Percentiles rank a stretch among this genome's conserved stretches.
These are phyloP conservation scores for Collybia mongolica DNA, from an alignment of 768 basidiomycete genomes.

Conservation along the genomic window DNA sequence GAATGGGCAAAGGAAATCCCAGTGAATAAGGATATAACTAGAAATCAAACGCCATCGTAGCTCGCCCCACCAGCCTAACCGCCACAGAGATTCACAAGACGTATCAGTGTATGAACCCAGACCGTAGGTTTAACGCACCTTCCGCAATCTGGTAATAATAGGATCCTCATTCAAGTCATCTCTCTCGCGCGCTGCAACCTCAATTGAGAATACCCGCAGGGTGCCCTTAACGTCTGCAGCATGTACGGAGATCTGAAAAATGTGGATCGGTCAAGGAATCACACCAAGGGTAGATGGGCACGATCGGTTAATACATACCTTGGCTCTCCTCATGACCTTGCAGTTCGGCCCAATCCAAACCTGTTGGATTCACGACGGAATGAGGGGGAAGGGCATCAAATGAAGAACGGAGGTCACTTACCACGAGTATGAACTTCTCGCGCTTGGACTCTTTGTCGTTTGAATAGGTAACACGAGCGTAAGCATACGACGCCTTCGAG, in stretches of 20 bases:
- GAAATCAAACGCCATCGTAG: conserved; percentile 74
- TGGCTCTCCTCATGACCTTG: conserved; percentile 91
- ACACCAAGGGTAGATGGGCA: conserved; percentile 1
- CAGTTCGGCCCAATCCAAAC: conserved; percentile 80
- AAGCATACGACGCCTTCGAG: conserved; percentile 78
- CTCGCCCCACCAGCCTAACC: conserved; percentile 82
- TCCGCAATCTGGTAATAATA: conserved; percentile 77
- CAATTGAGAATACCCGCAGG: conserved; percentile 78
- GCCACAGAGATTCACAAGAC: conserved; percentile 13
- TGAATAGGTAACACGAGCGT: conserved; percentile 79
- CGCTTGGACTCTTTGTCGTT: conserved; percentile 85
- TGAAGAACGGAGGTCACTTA: conserved; percentile 28
- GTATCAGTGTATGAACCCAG: conserved; percentile 10
- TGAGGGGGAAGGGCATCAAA: conserved; percentile 16
- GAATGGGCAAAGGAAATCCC: conserved; percentile 6
- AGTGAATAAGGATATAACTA: conserved; percentile 7
- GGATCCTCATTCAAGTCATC: conserved; percentile 88
- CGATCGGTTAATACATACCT: conserved; percentile 47
- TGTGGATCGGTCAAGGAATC: conserved; percentile 26
- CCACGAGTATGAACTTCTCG: conserved; percentile 86
- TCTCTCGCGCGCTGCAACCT: conserved; percentile 80
- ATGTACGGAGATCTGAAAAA: conserved; percentile 84
- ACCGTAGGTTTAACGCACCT: conserved; percentile 44
- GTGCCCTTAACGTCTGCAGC: conserved; percentile 83
- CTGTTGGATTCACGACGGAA: conserved; percentile 23